Evolutionary conservation across 352 stramenopile species (phyloP), one percentile per base, ranked within the genome.

Genomic region (Globisporangium iwayamae): DNA sequence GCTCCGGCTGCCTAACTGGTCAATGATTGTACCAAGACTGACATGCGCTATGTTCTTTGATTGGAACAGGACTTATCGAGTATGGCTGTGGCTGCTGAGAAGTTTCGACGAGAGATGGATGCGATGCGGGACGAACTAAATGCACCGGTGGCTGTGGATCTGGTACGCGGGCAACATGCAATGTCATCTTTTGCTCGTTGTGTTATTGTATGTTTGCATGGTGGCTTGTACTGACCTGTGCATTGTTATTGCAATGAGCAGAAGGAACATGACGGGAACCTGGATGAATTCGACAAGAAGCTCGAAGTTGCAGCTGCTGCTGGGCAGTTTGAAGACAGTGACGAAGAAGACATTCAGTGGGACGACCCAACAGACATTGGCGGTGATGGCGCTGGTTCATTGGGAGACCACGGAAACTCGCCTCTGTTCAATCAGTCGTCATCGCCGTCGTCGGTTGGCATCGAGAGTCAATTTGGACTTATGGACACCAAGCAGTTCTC

Each of bases 101-200:
- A 85, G 45, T 96, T 96, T 67, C 85, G 87, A 65, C 76, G 63
- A 68, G 87, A 96, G 72, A 94, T 96, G 87, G 81, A 96, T 63
- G 81, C 81, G 1, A 88, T 92, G 79, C 76, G 81, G 32, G 75
- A 89, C n/a, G 71, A 85, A 47, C 66, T 81, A 9, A 65, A 78
- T 34, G 69, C 69, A 36, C 65, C 68, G 1, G 20, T 46, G n/a
- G 71, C 74, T 34, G 46, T 66, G n/a, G 65, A 73, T 13, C 52
- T 72, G 67, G 78, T 86, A 71, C 60, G 66, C 30, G 13, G n/a
- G 11, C 10, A 39, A 20, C 13, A 54, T 43, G 30, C 7, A 41
- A 25, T 41, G 14, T 41, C 36, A 41, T 20, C 16, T 25, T 56
- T 41, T 56, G 11, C 28, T 56, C 10, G 25, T 43, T 25, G 14